phyloP scores from a whole-genome alignment of 352 stramenopile species.

The Pythium folliculosum region DNA sequence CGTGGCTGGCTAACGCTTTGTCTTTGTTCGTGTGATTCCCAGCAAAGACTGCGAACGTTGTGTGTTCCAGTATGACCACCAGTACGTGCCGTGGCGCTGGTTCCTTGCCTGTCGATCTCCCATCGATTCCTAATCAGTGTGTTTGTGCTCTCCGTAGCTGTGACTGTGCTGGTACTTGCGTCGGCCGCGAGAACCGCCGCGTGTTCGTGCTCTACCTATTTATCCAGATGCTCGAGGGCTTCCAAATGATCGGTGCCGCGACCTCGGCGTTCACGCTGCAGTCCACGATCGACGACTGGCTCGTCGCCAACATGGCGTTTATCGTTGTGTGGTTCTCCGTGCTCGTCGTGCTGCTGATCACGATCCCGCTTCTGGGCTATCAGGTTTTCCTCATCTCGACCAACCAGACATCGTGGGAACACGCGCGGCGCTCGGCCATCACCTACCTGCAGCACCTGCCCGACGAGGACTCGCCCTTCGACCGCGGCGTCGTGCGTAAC shows the following conservation, averaged over 20 bases:
- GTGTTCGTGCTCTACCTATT: conserved; percentile 68
- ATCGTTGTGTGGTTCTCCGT: conserved; percentile 65
- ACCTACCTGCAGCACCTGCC: conserved; percentile 70
- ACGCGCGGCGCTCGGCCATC: conserved; percentile 64
- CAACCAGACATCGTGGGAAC: conserved; percentile 82
- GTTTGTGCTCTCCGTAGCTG: conserved; percentile 39
- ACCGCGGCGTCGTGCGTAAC: conserved; percentile 58
- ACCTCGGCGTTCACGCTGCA: conserved; percentile 54
- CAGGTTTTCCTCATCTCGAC: conserved; percentile 69
- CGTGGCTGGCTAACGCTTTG: background rate
- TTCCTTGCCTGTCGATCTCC: background rate
- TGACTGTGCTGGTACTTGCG: conserved; percentile 75
- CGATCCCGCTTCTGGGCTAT: conserved; percentile 64
- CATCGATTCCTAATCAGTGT: background rate
- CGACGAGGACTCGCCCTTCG: conserved; percentile 63
- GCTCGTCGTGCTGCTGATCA: conserved; percentile 59
- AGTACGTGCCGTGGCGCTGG: conserved; percentile 38
- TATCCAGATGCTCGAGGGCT: conserved; percentile 54
- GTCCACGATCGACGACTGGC: conserved; percentile 68
- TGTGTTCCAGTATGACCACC: conserved; percentile 79
- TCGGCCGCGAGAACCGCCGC: conserved; percentile 70
- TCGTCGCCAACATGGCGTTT: conserved; percentile 65
- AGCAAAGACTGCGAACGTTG: conserved; percentile 78
- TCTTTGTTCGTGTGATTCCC: background rate
- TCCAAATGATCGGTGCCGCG: conserved; percentile 51